These are phyloP conservation scores for Diplotaxis tenuifolia DNA, from an alignment of 345 rosid species.

Conservation along the genomic window DNA sequence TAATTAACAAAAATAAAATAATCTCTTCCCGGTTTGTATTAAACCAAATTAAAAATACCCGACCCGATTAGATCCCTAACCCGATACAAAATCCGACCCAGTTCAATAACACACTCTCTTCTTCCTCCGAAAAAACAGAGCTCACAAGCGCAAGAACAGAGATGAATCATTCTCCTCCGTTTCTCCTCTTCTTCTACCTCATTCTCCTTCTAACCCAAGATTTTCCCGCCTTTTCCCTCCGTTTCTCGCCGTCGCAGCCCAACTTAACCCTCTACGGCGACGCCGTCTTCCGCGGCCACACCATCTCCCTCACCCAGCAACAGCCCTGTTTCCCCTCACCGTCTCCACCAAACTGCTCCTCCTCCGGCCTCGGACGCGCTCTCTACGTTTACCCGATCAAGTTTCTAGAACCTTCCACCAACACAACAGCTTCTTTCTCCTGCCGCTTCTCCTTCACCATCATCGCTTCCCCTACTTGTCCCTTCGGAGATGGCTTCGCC, in stretches of 20 bases:
- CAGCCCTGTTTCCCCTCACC: slow-evolving; percentile 42
- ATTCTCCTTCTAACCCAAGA: slow-evolving; percentile 34
- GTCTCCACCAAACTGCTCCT: slow-evolving; percentile 28
- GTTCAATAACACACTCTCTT: background rate
- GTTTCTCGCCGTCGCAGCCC: slow-evolving; percentile 37
- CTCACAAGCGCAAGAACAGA: background rate
- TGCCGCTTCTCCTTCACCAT: slow-evolving; percentile 70
- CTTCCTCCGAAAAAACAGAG: background rate
- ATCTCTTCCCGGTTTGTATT: background rate
- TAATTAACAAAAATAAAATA: background rate
- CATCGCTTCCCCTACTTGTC: slow-evolving; percentile 49
- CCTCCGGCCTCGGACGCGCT: slow-evolving; percentile 54
- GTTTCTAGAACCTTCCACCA: slow-evolving; percentile 51
- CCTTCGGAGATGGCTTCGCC: slow-evolving; percentile 73
- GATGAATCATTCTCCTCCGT: slow-evolving; percentile 19
- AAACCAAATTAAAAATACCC: background rate
- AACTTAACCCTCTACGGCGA: slow-evolving; percentile 71
- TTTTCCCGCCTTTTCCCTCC: slow-evolving; percentile 36
- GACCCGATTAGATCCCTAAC: background rate
- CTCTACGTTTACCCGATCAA: slow-evolving; percentile 55
- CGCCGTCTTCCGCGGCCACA: slow-evolving; percentile 50
- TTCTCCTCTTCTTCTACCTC: slow-evolving; percentile 38
- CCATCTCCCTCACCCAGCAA: slow-evolving; percentile 67
- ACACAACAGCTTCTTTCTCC: slow-evolving; percentile 59
- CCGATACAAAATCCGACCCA: slow-evolving; percentile 3